These are phyloP conservation scores for Davidsoniella virescens DNA, from an alignment of 2,329 filamentous ascomycete species.

Conservation along the genomic window DNA sequence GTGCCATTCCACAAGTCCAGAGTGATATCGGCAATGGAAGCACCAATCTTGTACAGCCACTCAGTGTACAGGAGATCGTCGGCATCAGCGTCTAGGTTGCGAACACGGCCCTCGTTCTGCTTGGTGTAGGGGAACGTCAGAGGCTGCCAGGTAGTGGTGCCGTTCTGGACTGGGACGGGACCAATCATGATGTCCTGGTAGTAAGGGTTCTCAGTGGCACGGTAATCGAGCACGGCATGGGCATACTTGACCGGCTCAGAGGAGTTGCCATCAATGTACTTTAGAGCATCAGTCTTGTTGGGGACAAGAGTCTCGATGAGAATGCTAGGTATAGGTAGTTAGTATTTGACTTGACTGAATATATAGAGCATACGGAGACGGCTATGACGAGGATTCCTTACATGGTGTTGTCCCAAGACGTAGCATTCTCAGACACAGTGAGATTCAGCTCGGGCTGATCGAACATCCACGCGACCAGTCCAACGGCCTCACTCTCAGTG, in stretches of 20 bases:
- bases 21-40: constrained; percentile 30
- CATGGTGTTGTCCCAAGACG: constrained; percentile 25
- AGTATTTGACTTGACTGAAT: background rate
- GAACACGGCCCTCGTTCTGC: constrained; percentile 22
- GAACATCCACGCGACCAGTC: constrained; percentile 27
- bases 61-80: constrained; percentile 20
- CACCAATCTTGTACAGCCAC: constrained; percentile 14
- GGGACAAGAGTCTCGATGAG: constrained; percentile 28
- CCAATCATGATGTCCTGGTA: constrained; percentile 34
- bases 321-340: constrained; percentile 1
- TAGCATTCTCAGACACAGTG: constrained; percentile 23
- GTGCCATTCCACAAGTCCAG: constrained; percentile 22
- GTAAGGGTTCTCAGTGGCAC: constrained; percentile 25
- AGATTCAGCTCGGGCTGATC: constrained; percentile 29
- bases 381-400: constrained; percentile 15
- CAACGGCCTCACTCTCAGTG: constrained; percentile 23
- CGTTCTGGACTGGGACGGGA: constrained; percentile 26
- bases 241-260: constrained; percentile 26
- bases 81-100: constrained; percentile 21
- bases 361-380: background rate
- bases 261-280: constrained; percentile 25
- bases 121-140: constrained; percentile 29
- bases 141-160: constrained; percentile 22
- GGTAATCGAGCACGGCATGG: constrained; percentile 29
- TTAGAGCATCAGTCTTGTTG: constrained; percentile 31